Conservation (phyloP, 441 rosid genomes). For the Theobroma grandiflorum region DNA sequence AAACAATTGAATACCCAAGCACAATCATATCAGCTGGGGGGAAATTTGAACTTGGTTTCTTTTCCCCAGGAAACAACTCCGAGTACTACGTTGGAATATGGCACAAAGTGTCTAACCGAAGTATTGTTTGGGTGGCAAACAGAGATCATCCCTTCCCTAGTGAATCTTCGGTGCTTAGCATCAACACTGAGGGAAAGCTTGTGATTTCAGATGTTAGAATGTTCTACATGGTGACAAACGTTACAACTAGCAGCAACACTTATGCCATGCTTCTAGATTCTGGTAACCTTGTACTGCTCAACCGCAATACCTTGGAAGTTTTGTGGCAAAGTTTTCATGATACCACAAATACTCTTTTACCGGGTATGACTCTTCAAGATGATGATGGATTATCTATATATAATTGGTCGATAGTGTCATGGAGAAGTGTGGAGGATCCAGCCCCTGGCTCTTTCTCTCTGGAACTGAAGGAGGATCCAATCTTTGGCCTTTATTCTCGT, state of each 20-base stretch:
- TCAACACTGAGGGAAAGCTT: not conserved
- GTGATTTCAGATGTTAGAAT: not conserved
- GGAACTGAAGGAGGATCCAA: not conserved
- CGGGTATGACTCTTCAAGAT: constrained; percentile 30
- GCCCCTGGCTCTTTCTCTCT: constrained; percentile 22
- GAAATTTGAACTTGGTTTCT: not conserved
- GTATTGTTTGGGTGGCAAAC: not conserved
- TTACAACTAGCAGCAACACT: not conserved
- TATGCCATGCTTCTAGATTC: not conserved
- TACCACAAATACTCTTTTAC: constrained; percentile 26
- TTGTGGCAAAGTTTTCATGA: not conserved
- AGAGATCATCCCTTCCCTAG: not conserved
- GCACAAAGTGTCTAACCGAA: not conserved
- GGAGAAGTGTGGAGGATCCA: constrained; percentile 33
- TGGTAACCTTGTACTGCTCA: not conserved
- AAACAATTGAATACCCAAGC: not conserved
- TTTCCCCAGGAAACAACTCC: not conserved
- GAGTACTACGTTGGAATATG: not conserved
- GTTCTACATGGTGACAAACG: not conserved
- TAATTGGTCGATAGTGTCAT: constrained; percentile 12
- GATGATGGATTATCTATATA: not conserved
- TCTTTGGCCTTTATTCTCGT: too few relatives aligned
- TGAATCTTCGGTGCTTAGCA: not conserved
- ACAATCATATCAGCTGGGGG: not conserved
- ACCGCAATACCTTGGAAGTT: not conserved